Base-by-base conservation (phyloP, 495 filamentous ascomycete species). In the Hypoxylon trugodes region DNA sequence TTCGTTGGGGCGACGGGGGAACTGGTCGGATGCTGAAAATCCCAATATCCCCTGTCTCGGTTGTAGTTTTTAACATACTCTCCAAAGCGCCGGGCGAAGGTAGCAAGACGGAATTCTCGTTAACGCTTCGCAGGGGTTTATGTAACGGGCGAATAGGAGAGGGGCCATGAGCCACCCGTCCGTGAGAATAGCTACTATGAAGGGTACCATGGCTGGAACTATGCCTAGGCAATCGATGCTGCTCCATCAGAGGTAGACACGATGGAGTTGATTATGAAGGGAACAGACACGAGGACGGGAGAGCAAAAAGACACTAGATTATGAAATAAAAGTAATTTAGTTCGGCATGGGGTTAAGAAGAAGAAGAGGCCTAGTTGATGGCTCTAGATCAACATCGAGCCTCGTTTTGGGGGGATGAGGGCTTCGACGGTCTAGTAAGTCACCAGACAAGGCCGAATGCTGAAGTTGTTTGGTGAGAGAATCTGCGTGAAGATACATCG, bases 51-150 rank as follows among this genome's bases (percentile, higher is more conserved):
- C 87, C 89, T 1, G 84, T 83, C 72, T 90, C 89, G 0, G 87
- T 90, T 0, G 81, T 87, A 6, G 83, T 90, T 69, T 82, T 89
- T 36, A 91, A 81, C 87, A 91, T 90, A 69, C 84, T 83, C 59
- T 82, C 77, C 18, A 81, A 52, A 5, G 79, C 77, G 0, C 75
- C 79, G n/a, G 76, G 80, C 0, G 78, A 80, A 26, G 69, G 65
- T 8, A 80, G 59, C 40, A 78, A 63, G 15, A 73, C 70, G 0
- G 64, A 47, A 35, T 75, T 75, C 42, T 76, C 73, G 18, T 76
- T 74, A 7, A 74, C 65, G 37, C 66, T 74, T 32, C 74, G 71
- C 9, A 79, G 73, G 3, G 76, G 74, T 30, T 75, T 72, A 24
- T 68, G 66, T 16, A 70, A 47, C 10, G 72, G 68, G 12, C 63